These are phyloP conservation scores for Cystofilobasidium capitatum DNA, from an alignment of 768 basidiomycete genomes.

Conservation along the genomic window DNA sequence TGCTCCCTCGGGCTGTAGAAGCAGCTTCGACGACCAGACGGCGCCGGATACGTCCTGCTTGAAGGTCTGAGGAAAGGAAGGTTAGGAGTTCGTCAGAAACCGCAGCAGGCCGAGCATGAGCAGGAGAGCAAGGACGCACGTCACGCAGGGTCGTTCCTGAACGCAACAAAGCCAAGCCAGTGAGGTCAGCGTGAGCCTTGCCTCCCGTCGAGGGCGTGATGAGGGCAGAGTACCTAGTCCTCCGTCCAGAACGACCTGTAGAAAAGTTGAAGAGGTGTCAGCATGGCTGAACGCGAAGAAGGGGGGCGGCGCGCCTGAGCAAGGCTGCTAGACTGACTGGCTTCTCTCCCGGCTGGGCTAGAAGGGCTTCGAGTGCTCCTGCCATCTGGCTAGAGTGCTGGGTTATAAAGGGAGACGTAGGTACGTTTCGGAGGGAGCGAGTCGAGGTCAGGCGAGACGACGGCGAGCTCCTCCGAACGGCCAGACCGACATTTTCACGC, in stretches of 20 bases:
- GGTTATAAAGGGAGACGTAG: too few relatives aligned
- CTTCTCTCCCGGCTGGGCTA: neutral
- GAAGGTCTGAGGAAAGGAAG: conserved; percentile 31
- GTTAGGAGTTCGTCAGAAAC: neutral
- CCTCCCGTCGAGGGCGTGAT: neutral
- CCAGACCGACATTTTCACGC: too few relatives aligned
- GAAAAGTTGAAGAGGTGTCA: neutral
- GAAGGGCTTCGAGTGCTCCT: neutral
- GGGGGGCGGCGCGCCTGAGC: neutral
- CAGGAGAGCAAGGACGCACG: neutral
- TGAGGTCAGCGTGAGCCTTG: neutral
- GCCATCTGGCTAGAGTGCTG: too few relatives aligned
- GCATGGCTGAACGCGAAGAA: too few relatives aligned
- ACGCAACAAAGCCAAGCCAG: neutral
- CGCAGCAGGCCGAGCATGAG: neutral
- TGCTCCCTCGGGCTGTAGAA: conserved; percentile 50
- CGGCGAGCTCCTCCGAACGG: too few relatives aligned
- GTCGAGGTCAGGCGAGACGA: too few relatives aligned
- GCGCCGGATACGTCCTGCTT: conserved; percentile 47
- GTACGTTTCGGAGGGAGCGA: too few relatives aligned
- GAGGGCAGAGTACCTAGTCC: conserved; percentile 1
- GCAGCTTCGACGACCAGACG: conserved; percentile 63
- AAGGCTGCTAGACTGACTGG: neutral
- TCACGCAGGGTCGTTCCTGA: conserved; percentile 21
- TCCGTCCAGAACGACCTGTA: conserved; percentile 17